Evolutionary conservation across 495 filamentous ascomycete genomes (phyloP), one percentile per base, ranked within the genome.

Genomic region (Annulohypoxylon stygium): DNA sequence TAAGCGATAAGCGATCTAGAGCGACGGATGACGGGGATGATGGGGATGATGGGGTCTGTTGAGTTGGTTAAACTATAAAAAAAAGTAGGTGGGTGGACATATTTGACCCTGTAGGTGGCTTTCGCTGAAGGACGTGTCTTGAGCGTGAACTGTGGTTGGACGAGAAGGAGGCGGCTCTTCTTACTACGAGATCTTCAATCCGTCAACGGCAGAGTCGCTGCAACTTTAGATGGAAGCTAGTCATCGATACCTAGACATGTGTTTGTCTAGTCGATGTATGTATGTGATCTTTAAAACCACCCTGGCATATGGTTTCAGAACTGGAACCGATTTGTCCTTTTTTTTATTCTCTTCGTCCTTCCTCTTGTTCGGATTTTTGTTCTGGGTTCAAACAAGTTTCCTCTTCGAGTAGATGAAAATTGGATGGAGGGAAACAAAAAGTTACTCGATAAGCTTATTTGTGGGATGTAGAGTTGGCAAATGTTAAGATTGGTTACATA

Each of bases 111-210:
- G 61, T 78, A 67, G 67, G 69, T 76, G 71, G 72, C 58, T 70
- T 34, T 73, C 65, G 70, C 67, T 67, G 61, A 73, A 75, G 71
- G 74, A 73, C 76, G 77, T 79, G 77, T 75, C 34, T 65, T 69
- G 65, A 77, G 43, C 41, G 59, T 62, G 73, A 67, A 14, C 11
- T 69, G 73, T 79, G 75, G 75, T 79, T 79, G 77, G 77, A 69
- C 51, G 48, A 71, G 63, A 48, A 57, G 18, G 25, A 71, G 62
- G 47, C 69, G 53, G 69, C 64, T 70, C 65, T 67, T 61, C 62
- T 68, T 69, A n/a, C 20, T 37, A 16, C 20, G 53, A 57, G 33
- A 34, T 57, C 30, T 57, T 57, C 53, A 57, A 57, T 37, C 53
- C 14, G 33, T 57, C 30, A 57, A 57, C n/a, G 25, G 18, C n/a